Evolutionary conservation across 805 yeast species (phyloP), one percentile per base, ranked within the genome.

Genomic region (Suhomyces xylopsoci): DNA sequence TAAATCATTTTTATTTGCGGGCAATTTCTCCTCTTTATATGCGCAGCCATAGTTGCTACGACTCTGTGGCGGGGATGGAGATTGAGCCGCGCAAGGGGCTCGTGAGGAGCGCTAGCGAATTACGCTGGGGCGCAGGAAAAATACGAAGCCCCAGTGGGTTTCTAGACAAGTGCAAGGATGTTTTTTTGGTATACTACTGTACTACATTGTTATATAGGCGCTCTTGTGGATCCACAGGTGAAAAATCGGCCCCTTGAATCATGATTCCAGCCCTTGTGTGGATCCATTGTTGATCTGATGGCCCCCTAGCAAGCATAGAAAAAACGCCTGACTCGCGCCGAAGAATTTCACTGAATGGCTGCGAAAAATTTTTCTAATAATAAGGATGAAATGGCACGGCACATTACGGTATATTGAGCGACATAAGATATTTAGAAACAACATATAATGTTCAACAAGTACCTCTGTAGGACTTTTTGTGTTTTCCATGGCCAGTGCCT

Each of bases 401-500:
- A 12, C 14, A 28, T 12, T 28, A 28, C n/a, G 32, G n/a, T 28
- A 28, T 28, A 28, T 28, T 28, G n/a, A 28, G 14, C 32, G 32
- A 32, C 17, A 32, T 32, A 32, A n/a, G 36, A 14, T 32, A 32
- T 32, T n/a, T 32, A 12, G 8, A 3, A 12, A 12, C 32, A 5
- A 7, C n/a, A n/a, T 15, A 6, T 32, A 7, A 17, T 12, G 12
- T 22, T 24, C 9, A 72, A 60, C 77, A 72, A 14, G 74, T 55
- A 36, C 76, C 76, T 58, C 76, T 66, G 62, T 68, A 71, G 14
- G 70, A 62, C 38, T 62, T 60, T 52, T 69, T 68, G 54, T 66
- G 62, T 48, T 62, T 59, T 28, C 57, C 53, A 50, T 63, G 65
- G 22, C 60, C 63, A 24, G 60, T 55, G 10, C 60, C 62, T 10